Evolutionary conservation across 176 grass and related monocot genomes (phyloP).

Genomic region (Saccharum officinarum): DNA sequence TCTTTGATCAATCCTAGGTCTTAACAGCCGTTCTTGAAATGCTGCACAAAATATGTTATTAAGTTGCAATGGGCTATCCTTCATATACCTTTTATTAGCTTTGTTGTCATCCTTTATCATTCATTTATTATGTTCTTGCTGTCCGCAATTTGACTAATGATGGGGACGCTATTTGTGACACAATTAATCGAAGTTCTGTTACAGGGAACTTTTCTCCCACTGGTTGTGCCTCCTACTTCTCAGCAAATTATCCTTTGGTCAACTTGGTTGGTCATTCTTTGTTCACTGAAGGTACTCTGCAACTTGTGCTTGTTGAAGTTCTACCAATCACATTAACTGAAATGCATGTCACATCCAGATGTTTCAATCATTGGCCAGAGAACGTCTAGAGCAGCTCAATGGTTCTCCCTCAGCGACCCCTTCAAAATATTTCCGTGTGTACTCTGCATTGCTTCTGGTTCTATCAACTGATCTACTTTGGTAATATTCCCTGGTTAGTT

Average conservation of each 20-base stretch:
- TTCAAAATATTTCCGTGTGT: constrained; percentile 87
- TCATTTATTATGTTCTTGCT: constrained; percentile 15
- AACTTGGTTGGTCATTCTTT: constrained; percentile 78
- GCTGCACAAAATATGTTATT: not conserved
- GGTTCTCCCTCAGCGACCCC: constrained; percentile 79
- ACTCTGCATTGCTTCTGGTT: constrained; percentile 83
- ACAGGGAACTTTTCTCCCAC: constrained; percentile 90
- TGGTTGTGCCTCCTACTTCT: constrained; percentile 87
- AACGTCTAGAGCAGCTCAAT: constrained; percentile 88
- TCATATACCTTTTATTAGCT: not conserved
- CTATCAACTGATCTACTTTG: constrained; percentile 81
- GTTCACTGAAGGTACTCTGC: constrained; percentile 85
- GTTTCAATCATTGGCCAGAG: constrained; percentile 91
- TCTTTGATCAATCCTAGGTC: not conserved
- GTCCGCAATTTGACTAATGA: constrained; percentile 24
- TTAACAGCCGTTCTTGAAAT: not conserved
- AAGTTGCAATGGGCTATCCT: not conserved
- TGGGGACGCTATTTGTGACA: not conserved
- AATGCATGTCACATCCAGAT: constrained; percentile 65
- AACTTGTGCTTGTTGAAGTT: constrained; percentile 38
- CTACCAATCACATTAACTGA: constrained; percentile 43
- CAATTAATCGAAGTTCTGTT: constrained; percentile 15
- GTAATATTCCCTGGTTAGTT: constrained; percentile 68
- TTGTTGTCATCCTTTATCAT: constrained; percentile 13
- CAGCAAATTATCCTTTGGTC: constrained; percentile 84